Base-by-base conservation (phyloP, 2,329 filamentous ascomycete genomes). In the Ophiostoma sp. region DNA sequence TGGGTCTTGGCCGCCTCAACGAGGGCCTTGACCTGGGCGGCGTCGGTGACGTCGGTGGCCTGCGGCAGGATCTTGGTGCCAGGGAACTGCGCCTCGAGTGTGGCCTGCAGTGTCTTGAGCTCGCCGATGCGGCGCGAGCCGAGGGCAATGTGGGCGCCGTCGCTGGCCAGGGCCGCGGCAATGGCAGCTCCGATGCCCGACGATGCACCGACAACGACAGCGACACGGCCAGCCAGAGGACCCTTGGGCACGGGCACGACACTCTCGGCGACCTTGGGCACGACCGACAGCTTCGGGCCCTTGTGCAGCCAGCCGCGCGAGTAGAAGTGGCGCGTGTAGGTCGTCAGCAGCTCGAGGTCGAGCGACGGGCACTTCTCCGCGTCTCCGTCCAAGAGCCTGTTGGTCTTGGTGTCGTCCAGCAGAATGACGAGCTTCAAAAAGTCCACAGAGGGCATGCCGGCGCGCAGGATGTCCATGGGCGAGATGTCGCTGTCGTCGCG, bases 161-260 rank as follows among this genome's bases (percentile, higher is more conserved):
- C 87, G 69, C 81, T 81, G 0, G 88, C 89, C 6, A 93, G 82
- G 7, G 88, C 88, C 7, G 81, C 79, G 18, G 89, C 89, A 4
- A 92, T 88, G 0, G 91, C 90, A 5, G 89, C 89, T 16, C 91
- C 91, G 68, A 93, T 93, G 1, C 91, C 90, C 1, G 89, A 92
- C 2, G 89, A 92, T 2, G 90, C 90, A 41, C 91, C 91, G 0
- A 89, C 92, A n/a, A 93, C 82, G 41, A 93, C 86, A 36, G 88
- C 91, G 0, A 93, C 89, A 62, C 85, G 84, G 12, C 89, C 90
- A 52, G 83, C 84, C 3, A 93, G 79, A 2, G 88, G 85, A 0
- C 89, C 88, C 65, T 81, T 80, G 41, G 79, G 77, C 4, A 55
- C 62, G 27, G 47, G 65, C n/a, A 66, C 65, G 1, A 68, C 66